Base-by-base conservation (phyloP, 495 filamentous ascomycete species). In the Chlorociboria aeruginascens region DNA sequence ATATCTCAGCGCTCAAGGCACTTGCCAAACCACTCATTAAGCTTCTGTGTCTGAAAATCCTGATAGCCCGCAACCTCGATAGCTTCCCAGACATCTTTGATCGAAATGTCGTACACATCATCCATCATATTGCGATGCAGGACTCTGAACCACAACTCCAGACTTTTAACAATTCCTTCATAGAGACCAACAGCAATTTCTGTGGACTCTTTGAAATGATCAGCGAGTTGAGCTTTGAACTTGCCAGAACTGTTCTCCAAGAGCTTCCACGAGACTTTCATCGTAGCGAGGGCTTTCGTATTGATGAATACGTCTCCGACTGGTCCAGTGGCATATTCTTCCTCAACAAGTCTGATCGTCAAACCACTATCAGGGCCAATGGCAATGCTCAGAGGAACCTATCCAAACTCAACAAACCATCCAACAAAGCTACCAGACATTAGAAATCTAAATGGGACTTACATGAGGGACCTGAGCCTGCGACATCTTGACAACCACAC, bases 121-220 rank as follows among this genome's bases (percentile, higher is more conserved):
- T 44, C 41, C 7, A 11, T 38, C 30, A 38, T 1, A 0, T 33
- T 39, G 2, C 32, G n/a, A 14, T 50, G 48, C 11, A 50, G 10
- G 9, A 12, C 8, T 9, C 48, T 40, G 28, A 50, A 36, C 39
- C 39, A 42, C 9, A 50, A 6, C 13, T 50, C 40, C 4, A 50
- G 2, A 8, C 39, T 39, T 1, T n/a, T 3, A 8, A 49, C 39
- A 3, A 10, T 43, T 1, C 37, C 47, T 8, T 32, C 14, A 13
- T 49, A 31, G 1, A 49, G 8, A 3, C 43, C 47, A n/a, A 49
- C 16, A 3, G 35, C 17, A 6, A 6, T 2, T 31, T 49, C 29
- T 1, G 11, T 14, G 3, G 47, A 8, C 14, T 43, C 47, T 17
- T 17, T 34, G 28, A 40, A 49, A 1, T 8, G 6, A 3, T 31